Base-by-base conservation (phyloP, 1,139 yeast species). In the Suhomyces guaymorum region DNA sequence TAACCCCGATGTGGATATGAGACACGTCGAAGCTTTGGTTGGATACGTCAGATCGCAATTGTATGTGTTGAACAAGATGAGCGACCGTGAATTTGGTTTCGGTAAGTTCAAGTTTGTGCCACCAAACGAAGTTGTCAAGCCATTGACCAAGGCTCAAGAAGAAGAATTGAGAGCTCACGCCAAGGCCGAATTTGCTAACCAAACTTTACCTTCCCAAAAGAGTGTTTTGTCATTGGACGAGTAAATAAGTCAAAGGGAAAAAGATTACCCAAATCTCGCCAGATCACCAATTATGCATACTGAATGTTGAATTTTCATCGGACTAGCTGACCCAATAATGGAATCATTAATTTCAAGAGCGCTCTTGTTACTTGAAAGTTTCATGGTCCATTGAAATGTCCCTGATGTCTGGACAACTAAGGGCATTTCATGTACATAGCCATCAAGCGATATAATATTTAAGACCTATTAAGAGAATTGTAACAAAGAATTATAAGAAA, bases 31-130 rank as follows among this genome's bases (percentile, higher is more conserved):
- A 58, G 92, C 94, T 7, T 70, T 87, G 52, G 86, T 90, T 17
- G 87, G 87, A 46, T 90, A 90, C 55, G 83, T 89, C 28, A 80
- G 97, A 57, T 81, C 88, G 45, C 96, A 94, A 57, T 68, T 92
- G 28, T 90, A 89, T 54, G 92, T 90, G 8, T 70, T 92, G 51
- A 85, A 84, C 54, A 81, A 82, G 55, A 77, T 88, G 71, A 75
- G 89, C 25, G 98, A 94, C 58, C 74, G 95, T 46, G 96, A 90
- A 50, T 89, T 92, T 66, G 96, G 95, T 2, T 78, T 86, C 52
- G 98, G 98, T 20, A 78, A 82, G 49, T 89, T 90, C 58, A 73
- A 72, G 41, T 92, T 92, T 62, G 85, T 87, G 26, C 80, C 90
- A n/a, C 95, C 97, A 9, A 78, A 83, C 55, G 80, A 82, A 55